Percentiles rank a stretch among this genome's conserved stretches.
phyloP scores from a whole-genome alignment of 768 basidiomycete species.

The Rubroboletus pulcherrimus region DNA sequence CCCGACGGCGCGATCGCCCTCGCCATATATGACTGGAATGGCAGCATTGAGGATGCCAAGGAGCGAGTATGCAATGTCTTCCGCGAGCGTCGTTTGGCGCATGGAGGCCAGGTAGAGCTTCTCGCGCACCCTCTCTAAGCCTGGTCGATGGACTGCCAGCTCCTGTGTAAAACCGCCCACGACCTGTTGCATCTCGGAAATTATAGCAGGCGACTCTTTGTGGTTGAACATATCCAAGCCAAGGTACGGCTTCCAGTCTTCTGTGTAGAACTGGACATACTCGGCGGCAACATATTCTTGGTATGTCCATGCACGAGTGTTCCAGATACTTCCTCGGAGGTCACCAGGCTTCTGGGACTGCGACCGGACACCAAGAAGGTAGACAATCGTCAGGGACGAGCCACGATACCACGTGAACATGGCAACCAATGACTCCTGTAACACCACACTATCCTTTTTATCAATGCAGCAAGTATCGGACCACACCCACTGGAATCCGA shows the following conservation, averaged over 20 bases:
- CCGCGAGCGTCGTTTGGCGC: background rate
- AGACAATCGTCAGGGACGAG: background rate
- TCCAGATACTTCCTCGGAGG: conserved; percentile 1
- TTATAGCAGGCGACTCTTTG: background rate
- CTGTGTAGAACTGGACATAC: conserved; percentile 6
- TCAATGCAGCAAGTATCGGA: conserved; percentile 8
- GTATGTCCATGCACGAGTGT: conserved; percentile 9
- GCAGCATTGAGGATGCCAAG: conserved; percentile 7
- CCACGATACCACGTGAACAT: conserved; percentile 11
- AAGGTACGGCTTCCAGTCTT: conserved; percentile 10
- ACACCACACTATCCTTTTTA: background rate
- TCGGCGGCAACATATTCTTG: conserved; percentile 7
- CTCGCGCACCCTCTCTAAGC: conserved; percentile 4
- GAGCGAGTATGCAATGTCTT: conserved; percentile 10
- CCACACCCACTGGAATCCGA: conserved; percentile 7
- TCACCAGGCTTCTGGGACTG: background rate
- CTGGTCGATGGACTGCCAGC: background rate
- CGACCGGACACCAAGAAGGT: background rate
- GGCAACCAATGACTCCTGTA: conserved; percentile 4
- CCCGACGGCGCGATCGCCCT: conserved; percentile 3
- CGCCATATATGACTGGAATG: conserved; percentile 6
- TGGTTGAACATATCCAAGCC: background rate
- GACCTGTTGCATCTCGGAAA: background rate
- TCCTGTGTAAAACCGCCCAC: background rate
- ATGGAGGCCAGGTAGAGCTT: conserved; percentile 6